A percentile compares a stretch with the other conserved stretches of the same genome.
Conservation (phyloP, 495 filamentous ascomycete genomes). For the Aspergillus egyptiacus region DNA sequence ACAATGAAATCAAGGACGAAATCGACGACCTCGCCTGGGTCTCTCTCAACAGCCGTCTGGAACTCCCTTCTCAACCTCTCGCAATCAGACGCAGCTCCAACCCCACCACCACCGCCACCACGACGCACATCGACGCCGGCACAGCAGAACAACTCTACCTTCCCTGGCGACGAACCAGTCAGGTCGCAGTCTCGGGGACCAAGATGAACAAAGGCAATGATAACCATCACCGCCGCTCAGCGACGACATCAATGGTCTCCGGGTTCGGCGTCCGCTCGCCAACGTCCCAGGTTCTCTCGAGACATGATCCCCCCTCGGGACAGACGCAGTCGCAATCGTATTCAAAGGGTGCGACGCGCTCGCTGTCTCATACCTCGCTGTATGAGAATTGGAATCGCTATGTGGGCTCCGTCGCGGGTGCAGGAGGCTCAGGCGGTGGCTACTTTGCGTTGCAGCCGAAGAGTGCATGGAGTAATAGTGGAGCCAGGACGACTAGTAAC, state of each 20-base stretch:
- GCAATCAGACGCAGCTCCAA: slow-evolving; percentile 17
- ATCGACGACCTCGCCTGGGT: slow-evolving; percentile 64
- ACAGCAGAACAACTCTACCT: background rate
- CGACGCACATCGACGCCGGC: background rate
- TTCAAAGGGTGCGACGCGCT: no score
- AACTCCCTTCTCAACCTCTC: slow-evolving; percentile 50
- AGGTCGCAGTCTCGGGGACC: background rate
- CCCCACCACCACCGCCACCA: background rate
- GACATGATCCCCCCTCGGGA: slow-evolving; percentile 6
- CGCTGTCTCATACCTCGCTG: slow-evolving; percentile 8
- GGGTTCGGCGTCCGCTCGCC: slow-evolving; percentile 1
- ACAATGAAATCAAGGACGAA: slow-evolving; percentile 22
- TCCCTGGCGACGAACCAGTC: background rate
- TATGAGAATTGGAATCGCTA: background rate
- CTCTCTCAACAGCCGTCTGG: slow-evolving; percentile 65
- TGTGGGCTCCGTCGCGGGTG: background rate
- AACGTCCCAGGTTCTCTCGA: slow-evolving; percentile 6
- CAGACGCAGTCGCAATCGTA: background rate
- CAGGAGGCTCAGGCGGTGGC: slow-evolving; percentile 16
- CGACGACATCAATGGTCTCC: slow-evolving; percentile 30
- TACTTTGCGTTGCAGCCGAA: slow-evolving; percentile 27
- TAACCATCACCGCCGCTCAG: slow-evolving; percentile 35
- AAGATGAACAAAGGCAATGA: background rate
- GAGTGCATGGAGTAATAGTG: background rate
- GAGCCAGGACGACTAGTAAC: slow-evolving; percentile 20